Conservation (phyloP, 257 asterid species). For the Orobanche coerulescens region DNA sequence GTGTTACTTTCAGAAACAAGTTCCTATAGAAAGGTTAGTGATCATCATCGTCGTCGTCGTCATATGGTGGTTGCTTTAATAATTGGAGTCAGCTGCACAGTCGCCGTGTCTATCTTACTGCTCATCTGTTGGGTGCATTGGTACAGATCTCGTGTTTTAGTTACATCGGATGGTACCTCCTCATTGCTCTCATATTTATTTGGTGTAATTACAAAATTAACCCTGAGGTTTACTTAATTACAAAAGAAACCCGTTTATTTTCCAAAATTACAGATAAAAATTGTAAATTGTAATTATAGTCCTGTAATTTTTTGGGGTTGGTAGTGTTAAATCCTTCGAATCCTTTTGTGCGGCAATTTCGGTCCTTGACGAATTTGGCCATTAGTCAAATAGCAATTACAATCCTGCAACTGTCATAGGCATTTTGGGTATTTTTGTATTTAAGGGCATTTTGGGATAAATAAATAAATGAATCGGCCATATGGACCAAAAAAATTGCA, state of each 20-base stretch:
- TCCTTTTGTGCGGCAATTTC: no score
- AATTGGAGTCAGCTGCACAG: constrained; percentile 52
- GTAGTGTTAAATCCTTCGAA: no score
- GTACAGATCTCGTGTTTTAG: constrained; percentile 50
- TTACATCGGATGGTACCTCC: constrained; percentile 55
- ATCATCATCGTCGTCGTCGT: constrained; percentile 43
- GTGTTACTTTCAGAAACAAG: constrained; percentile 42
- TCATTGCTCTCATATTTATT: not conserved
- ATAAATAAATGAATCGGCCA: no score
- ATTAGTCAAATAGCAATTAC: no score
- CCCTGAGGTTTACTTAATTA: not conserved
- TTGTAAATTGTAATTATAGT: no score
- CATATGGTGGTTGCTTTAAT: constrained; percentile 42
- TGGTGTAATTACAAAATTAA: not conserved
- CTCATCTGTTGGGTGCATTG: constrained; percentile 66
- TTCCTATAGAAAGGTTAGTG: constrained; percentile 32
- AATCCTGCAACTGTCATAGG: no score
- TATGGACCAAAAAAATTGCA: no score
- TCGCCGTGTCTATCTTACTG: constrained; percentile 38
- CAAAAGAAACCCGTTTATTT: not conserved
- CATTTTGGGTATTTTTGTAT: no score
- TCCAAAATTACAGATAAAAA: not conserved
- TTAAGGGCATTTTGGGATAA: no score
- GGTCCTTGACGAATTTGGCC: no score
- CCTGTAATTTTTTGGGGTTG: no score